Conservation (phyloP, 2,329 filamentous ascomycete genomes). For the Aspergillus ochraceus region DNA sequence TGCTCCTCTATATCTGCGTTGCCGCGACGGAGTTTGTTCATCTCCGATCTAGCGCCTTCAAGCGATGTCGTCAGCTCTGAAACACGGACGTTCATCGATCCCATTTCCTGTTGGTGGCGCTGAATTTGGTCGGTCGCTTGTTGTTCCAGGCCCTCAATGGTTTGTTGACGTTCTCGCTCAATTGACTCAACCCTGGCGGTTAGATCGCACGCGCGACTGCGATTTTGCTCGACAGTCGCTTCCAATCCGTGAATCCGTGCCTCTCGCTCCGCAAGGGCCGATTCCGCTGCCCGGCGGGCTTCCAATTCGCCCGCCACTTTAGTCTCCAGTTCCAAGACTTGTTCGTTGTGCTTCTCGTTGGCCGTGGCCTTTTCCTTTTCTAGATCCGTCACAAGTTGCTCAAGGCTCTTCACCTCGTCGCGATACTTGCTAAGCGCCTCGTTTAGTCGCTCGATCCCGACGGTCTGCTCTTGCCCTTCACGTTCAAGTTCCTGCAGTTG, state of each 20-base stretch:
- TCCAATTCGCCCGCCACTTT: conserved; percentile 35
- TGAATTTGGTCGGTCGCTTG: conserved; percentile 23
- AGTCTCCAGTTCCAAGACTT: conserved; percentile 35
- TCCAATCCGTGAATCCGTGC: conserved; percentile 39
- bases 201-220: conserved; percentile 34
- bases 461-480: conserved; percentile 40
- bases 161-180: conserved; percentile 29
- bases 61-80: conserved; percentile 43
- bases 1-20: conserved; percentile 40
- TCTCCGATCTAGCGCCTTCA: conserved; percentile 34
- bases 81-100: conserved; percentile 43
- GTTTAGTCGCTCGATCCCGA: conserved; percentile 44
- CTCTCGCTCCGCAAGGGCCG: conserved; percentile 34
- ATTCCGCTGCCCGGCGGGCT: conserved; percentile 36
- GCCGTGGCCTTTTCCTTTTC: conserved; percentile 39
- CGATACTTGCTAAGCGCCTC: conserved; percentile 46
- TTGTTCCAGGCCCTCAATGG: conserved; percentile 24
- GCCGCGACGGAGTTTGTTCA: conserved; percentile 34
- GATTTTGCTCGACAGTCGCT: conserved; percentile 35
- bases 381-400: conserved; percentile 41
- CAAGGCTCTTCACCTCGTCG: conserved; percentile 43
- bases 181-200: conserved; percentile 36
- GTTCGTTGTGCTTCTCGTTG: conserved; percentile 28
- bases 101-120: conserved; percentile 36
- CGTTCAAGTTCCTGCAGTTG: conserved; percentile 43